Conservation (phyloP, 2,329 filamentous ascomycete genomes). For the Clarireedia hainanense region DNA sequence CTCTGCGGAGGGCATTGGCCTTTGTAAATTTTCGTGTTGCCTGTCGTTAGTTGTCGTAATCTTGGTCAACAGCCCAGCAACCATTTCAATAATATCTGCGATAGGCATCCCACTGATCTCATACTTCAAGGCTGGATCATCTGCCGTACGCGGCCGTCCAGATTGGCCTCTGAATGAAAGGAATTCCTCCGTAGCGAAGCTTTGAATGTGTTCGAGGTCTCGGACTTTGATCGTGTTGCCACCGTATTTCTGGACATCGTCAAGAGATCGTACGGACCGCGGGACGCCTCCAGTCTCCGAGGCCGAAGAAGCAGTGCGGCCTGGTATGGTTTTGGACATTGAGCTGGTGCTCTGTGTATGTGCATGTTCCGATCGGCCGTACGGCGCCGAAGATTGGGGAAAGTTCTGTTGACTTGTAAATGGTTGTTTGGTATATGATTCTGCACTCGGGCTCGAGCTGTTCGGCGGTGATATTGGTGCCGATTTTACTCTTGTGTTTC, state of each 20-base stretch:
- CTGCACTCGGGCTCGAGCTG: slow-evolving; percentile 22
- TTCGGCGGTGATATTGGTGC: slow-evolving; percentile 24
- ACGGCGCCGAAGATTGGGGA: slow-evolving; percentile 12
- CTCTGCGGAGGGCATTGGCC: slow-evolving; percentile 54
- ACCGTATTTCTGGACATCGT: slow-evolving; percentile 31
- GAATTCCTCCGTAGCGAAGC: slow-evolving; percentile 72
- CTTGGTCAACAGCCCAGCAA: slow-evolving; percentile 89
- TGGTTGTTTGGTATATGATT: slow-evolving; percentile 16
- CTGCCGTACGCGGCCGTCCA: slow-evolving; percentile 43
- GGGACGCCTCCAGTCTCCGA: slow-evolving; percentile 10
- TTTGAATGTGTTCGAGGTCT: slow-evolving; percentile 85
- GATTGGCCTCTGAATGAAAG: slow-evolving; percentile 45
- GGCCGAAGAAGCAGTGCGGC: neutral
- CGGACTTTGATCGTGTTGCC: slow-evolving; percentile 63
- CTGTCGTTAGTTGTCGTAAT: slow-evolving; percentile 95
- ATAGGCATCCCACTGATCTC: slow-evolving; percentile 98
- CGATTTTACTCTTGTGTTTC: slow-evolving; percentile 11
- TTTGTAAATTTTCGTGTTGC: slow-evolving; percentile 85
- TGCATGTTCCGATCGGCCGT: slow-evolving; percentile 4
- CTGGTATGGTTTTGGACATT: neutral
- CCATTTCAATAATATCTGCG: slow-evolving; percentile 97
- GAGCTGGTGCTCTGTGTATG: slow-evolving; percentile 3
- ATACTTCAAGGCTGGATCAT: slow-evolving; percentile 53
- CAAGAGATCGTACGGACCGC: slow-evolving; percentile 27
- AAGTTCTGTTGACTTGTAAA: slow-evolving; percentile 27